Evolutionary conservation across 208 protist species (phyloP), one percentile per base, ranked within the genome.

Genomic region (Leishmania major): DNA sequence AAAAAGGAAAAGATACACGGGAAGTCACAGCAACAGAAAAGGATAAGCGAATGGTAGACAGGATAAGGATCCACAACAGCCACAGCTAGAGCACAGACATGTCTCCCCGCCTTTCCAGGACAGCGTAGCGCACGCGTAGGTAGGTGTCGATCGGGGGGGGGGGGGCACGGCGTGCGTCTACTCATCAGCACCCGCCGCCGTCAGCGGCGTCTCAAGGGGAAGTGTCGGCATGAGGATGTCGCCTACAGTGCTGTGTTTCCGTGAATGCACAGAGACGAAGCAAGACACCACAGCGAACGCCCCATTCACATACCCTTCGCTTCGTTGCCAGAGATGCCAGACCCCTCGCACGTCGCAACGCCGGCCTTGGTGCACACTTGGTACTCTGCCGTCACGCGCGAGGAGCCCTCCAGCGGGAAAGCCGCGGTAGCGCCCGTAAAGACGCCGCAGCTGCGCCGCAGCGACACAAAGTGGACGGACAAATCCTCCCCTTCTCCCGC

Each of bases 401-500:
- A 74, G 72, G 51, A 59, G 73, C 77, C 35, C 19, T 77, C 80
- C 25, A 84, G 43, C 0, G 22, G 19, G 69, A 88, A 88, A 7
- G 71, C 8, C 19, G 51, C 28, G 22, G 25, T 47, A 1, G 81
- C 3, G 57, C 74, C 81, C 25, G 81, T 80, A 47, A 80, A 84
- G 40, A 80, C 81, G 19, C 76, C 70, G 77, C 76, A 80, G 81
- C 73, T 77, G 51, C 75, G 80, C 66, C 64, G 80, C 75, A 86
- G 55, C 0, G 82, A 83, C 4, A 83, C 59, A n/a, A 87, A 87
- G 43, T 47, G 78, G 37, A 83, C 60, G 53, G 80, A 76, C n/a
- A 96, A 80, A 17, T 88, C 84, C 43, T 91, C 82, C 7, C 73
- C 78, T 15, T 84, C 81, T 25, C 77, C 77, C 7, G 43, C 82